Conservation (phyloP, 306 rosid species). For the Vigna reflexopilosa region DNA sequence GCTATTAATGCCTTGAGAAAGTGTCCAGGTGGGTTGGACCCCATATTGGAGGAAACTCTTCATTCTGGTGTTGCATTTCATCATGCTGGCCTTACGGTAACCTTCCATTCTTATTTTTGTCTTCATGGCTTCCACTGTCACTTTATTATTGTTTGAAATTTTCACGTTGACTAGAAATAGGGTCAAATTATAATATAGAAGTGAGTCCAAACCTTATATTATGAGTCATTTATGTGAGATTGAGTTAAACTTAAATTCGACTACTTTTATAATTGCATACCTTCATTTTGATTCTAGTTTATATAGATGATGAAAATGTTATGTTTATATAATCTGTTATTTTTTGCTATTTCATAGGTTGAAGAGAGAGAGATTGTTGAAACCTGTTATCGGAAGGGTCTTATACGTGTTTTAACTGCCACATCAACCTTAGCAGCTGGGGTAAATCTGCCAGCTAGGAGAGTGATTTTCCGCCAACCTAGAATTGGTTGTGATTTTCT, state of each 20-base stretch:
- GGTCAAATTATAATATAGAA: too few relatives aligned
- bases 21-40: slow-evolving; percentile 95
- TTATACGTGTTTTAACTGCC: slow-evolving; percentile 91
- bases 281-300: neutral
- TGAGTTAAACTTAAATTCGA: too few relatives aligned
- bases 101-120: slow-evolving; percentile 30
- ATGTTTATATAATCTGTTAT: slow-evolving; percentile 31
- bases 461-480: slow-evolving; percentile 98
- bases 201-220: too few relatives aligned
- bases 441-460: slow-evolving; percentile 94
- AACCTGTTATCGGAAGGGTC: slow-evolving; percentile 93
- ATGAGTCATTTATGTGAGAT: too few relatives aligned
- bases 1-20: slow-evolving; percentile 80
- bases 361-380: slow-evolving; percentile 97
- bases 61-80: slow-evolving; percentile 96
- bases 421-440: slow-evolving; percentile 99
- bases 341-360: slow-evolving; percentile 60
- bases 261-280: too few relatives aligned
- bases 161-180: too few relatives aligned
- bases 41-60: slow-evolving; percentile 82
- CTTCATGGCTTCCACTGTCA: slow-evolving; percentile 35
- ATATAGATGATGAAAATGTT: slow-evolving; percentile 29
- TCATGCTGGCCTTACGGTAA: slow-evolving; percentile 98
- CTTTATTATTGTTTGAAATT: neutral
- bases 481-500: slow-evolving; percentile 91